Evolutionary conservation across 2,329 filamentous ascomycete genomes (phyloP).

Genomic region (Cytospora chrysosperma): DNA sequence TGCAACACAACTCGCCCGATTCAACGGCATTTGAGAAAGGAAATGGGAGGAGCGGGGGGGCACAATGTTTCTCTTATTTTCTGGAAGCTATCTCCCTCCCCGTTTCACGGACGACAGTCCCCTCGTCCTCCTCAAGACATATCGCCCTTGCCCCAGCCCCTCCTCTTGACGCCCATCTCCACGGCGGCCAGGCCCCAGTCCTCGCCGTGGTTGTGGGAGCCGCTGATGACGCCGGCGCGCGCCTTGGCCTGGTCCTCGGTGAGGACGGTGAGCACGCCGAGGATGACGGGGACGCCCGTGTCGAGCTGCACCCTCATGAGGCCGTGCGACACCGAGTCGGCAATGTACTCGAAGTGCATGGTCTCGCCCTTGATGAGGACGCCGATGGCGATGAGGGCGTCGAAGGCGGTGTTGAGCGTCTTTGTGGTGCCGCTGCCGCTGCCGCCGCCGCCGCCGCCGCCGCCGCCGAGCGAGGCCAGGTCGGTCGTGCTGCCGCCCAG

Average conservation of each 20-base stretch:
- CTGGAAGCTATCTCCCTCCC: background rate
- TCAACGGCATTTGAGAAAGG: background rate
- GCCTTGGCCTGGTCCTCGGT: constrained; percentile 84
- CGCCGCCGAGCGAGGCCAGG: constrained; percentile 48
- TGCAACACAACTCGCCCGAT: background rate
- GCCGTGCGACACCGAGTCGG: constrained; percentile 84
- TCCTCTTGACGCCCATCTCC: constrained; percentile 87
- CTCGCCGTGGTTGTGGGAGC: constrained; percentile 88
- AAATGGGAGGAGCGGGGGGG: too few species aligned
- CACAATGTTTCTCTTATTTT: background rate
- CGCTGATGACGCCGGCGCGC: constrained; percentile 70
- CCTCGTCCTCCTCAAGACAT: constrained; percentile 44
- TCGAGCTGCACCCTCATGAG: constrained; percentile 95
- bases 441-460: too few species aligned
- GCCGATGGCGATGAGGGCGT: constrained; percentile 92
- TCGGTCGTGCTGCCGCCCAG: constrained; percentile 69
- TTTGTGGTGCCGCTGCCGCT: constrained; percentile 30
- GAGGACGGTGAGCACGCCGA: constrained; percentile 87
- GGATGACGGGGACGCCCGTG: constrained; percentile 82
- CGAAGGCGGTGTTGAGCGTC: constrained; percentile 65
- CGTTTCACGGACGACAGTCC: too few species aligned
- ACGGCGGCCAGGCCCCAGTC: constrained; percentile 96
- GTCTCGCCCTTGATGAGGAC: constrained; percentile 98
- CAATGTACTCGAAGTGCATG: constrained; percentile 99
- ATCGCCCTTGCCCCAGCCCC: constrained; percentile 74